These are phyloP conservation scores for Penicillium robsamsonii DNA, from an alignment of 495 filamentous ascomycete genomes.

Conservation along the genomic window DNA sequence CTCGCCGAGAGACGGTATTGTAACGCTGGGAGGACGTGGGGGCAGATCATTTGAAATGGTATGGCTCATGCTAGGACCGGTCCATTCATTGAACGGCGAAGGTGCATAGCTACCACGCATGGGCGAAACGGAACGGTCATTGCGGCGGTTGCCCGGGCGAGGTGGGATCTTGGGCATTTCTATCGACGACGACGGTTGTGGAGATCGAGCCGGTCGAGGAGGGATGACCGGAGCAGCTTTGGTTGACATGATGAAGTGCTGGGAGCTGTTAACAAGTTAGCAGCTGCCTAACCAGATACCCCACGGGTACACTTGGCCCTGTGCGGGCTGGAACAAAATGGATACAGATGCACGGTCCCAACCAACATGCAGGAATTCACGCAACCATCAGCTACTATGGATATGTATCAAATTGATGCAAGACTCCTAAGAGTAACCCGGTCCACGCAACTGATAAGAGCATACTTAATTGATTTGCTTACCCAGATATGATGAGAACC, in stretches of 20 bases:
- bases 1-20: constrained; percentile 80
- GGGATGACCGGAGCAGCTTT: constrained; percentile 47
- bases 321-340: background rate
- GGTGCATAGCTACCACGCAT: constrained; percentile 74
- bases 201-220: constrained; percentile 52
- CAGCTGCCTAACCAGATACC: constrained; percentile 16
- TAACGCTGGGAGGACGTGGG: constrained; percentile 68
- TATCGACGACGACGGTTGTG: constrained; percentile 36
- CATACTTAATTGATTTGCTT: constrained; percentile 22
- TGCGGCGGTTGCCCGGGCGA: constrained; percentile 60
- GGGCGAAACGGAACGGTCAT: constrained; percentile 78
- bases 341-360: background rate
- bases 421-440: background rate
- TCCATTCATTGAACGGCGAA: constrained; percentile 77
- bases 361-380: constrained; percentile 1
- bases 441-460: constrained; percentile 23
- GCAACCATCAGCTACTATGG: background rate
- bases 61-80: constrained; percentile 44
- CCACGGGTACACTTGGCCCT: background rate
- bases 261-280: constrained; percentile 19
- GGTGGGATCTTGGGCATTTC: constrained; percentile 60
- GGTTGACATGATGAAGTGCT: constrained; percentile 41
- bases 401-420: constrained; percentile 7
- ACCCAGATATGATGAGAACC: constrained; percentile 16
- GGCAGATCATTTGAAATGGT: constrained; percentile 52